Base-by-base conservation (phyloP, 257 asterid species). In the Avicennia marina region DNA sequence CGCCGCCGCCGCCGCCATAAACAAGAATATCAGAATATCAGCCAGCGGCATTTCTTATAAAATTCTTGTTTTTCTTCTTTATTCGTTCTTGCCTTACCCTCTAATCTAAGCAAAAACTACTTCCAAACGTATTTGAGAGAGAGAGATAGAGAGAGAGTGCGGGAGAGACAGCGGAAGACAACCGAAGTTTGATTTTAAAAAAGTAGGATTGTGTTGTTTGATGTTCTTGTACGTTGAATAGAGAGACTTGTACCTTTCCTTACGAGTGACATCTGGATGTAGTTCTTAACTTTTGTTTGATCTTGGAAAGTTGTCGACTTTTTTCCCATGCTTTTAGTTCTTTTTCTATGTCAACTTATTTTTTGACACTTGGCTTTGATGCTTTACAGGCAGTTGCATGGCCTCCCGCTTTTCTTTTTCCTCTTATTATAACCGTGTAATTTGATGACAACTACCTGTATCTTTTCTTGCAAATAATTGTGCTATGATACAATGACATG, bases 1-100 rank as follows among this genome's bases (percentile, higher is more conserved):
- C 68, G 69, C 60, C 24, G 68, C 38, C 32, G 66, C 18, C 62
- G 69, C 11, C 20, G 72, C n/a, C 71, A 52, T 67, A 63, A 61
- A 74, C 44, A 38, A 56, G 47, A 53, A 56, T 20, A 53, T 61
- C 72, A 53, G 65, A 72, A 70, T 7, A 47, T 20, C 38, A 25
- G 31, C 62, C 64, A 74, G 78, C 71, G 58, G 62, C 77, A 62
- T 62, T 62, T 59, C n/a, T n/a, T n/a, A n/a, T n/a, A n/a, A n/a
- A n/a, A 55, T 62, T 21, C 9, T n/a, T 51, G 15, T 16, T 52
- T 31, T 18, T 17, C 10, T n/a, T n/a, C 3, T 29, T 36, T 13
- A n/a, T 16, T 12, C 13, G 6, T 38, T 9, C 46, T 32, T 48
- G 43, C 7, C 43, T 60, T 69, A 48, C 54, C 72, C 66, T 72